A percentile compares a stretch with the other conserved stretches of the same genome.
Evolutionary conservation across 169 alveolate species (phyloP).

Genomic region (Plasmodium inui): DNA sequence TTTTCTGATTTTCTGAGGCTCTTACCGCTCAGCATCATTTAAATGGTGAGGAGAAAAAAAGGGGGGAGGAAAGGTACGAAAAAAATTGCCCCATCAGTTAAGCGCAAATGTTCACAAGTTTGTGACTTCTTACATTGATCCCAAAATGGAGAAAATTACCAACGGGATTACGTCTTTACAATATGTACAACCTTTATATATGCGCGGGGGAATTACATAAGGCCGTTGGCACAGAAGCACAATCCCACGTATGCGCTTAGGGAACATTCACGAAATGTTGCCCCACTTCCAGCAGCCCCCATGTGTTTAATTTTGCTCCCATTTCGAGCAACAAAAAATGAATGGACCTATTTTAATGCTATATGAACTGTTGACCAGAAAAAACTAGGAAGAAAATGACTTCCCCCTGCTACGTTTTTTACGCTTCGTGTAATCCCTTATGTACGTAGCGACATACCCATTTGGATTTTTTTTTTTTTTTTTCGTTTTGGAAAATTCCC

Average conservation of each 20-base stretch:
- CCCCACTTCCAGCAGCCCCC: not conserved
- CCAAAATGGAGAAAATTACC: not conserved
- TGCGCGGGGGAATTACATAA: not conserved
- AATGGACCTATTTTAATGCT: not conserved
- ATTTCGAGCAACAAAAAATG: not conserved
- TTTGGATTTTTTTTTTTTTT: not conserved
- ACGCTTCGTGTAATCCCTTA: not conserved
- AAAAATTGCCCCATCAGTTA: not conserved
- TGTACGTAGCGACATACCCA: not conserved
- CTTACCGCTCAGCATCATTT: not conserved
- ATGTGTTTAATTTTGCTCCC: not conserved
- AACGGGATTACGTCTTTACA: not conserved
- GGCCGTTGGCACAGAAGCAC: not conserved
- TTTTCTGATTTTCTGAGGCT: slow-evolving; percentile 7
- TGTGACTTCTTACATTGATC: not conserved
- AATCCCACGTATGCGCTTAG: not conserved
- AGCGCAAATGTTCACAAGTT: not conserved
- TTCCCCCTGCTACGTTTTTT: slow-evolving; percentile 7
- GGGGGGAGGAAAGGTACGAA: not conserved
- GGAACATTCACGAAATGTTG: not conserved
- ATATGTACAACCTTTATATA: not conserved
- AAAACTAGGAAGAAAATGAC: not conserved
- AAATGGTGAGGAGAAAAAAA: not conserved
- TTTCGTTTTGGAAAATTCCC: not conserved
- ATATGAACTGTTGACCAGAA: not conserved